Evolutionary conservation across 495 filamentous ascomycete genomes (phyloP).

Genomic region (Eremomyces bilateralis): DNA sequence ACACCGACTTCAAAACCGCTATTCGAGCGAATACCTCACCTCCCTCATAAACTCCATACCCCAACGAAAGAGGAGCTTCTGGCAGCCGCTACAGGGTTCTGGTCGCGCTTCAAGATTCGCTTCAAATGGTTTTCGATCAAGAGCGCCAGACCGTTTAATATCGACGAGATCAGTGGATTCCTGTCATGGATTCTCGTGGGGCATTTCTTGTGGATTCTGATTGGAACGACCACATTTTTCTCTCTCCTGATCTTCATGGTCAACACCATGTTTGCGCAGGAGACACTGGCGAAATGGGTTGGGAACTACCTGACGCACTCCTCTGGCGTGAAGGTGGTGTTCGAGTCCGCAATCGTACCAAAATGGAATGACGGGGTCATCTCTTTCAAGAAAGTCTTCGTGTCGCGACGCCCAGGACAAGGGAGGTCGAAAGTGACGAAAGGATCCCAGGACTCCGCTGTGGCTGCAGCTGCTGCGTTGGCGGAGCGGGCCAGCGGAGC

Average conservation of each 20-base stretch:
- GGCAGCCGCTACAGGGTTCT: slow-evolving; percentile 78
- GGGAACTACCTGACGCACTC: slow-evolving; percentile 92
- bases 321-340: slow-evolving; percentile 86
- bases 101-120: slow-evolving; percentile 71
- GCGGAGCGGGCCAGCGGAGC: slow-evolving; percentile 29
- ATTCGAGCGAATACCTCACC: slow-evolving; percentile 39
- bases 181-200: slow-evolving; percentile 88
- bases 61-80: slow-evolving; percentile 88
- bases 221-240: slow-evolving; percentile 95
- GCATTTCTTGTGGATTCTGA: slow-evolving; percentile 80
- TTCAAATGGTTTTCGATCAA: slow-evolving; percentile 98
- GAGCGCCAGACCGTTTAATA: slow-evolving; percentile 85
- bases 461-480: slow-evolving; percentile 44
- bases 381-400: slow-evolving; percentile 89
- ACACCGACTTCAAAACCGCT: slow-evolving; percentile 22
- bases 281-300: slow-evolving; percentile 80
- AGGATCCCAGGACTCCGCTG: slow-evolving; percentile 71
- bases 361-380: slow-evolving; percentile 89
- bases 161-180: slow-evolving; percentile 85
- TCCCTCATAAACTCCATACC: slow-evolving; percentile 48
- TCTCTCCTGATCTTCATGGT: slow-evolving; percentile 71
- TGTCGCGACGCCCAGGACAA: slow-evolving; percentile 77
- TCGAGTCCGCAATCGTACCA: slow-evolving; percentile 93
- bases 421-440: slow-evolving; percentile 57
- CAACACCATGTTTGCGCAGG: slow-evolving; percentile 96